Evolutionary conservation across 257 asterid species (phyloP).

Genomic region (Voacanga thouarsii): DNA sequence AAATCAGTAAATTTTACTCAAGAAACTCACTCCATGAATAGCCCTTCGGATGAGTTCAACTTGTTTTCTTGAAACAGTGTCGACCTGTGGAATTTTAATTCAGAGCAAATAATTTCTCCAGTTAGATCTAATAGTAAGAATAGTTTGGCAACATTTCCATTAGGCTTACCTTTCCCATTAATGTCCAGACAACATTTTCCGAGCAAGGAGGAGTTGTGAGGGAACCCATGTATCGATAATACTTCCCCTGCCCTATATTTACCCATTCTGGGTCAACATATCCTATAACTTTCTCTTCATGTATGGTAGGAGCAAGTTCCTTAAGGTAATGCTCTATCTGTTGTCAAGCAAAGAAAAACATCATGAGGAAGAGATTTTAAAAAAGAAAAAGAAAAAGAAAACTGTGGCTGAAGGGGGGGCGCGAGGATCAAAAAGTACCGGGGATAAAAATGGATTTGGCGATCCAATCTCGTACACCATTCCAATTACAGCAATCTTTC

Average conservation of each 20-base stretch:
- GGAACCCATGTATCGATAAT: slow-evolving; percentile 59
- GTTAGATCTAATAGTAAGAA: too few relatives aligned
- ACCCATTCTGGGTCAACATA: slow-evolving; percentile 34
- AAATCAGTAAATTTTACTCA: too few relatives aligned
- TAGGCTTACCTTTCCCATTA: slow-evolving; percentile 34
- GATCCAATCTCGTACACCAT: slow-evolving; percentile 56
- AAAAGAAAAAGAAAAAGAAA: not conserved
- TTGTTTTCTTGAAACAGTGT: not conserved
- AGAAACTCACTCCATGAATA: not conserved
- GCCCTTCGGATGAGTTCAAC: not conserved
- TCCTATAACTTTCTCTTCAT: slow-evolving; percentile 30
- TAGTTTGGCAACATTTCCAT: too few relatives aligned
- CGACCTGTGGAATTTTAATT: not conserved
- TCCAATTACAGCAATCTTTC: slow-evolving; percentile 56
- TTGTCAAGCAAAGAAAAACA: not conserved
- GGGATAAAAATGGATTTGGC: slow-evolving; percentile 51
- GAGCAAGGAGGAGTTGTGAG: slow-evolving; percentile 68
- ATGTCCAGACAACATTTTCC: slow-evolving; percentile 44
- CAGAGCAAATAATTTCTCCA: too few relatives aligned
- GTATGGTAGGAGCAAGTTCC: slow-evolving; percentile 12
- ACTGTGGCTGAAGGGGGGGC: too few relatives aligned
- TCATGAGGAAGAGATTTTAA: not conserved
- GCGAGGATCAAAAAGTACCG: slow-evolving; percentile 25
- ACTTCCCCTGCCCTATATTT: slow-evolving; percentile 39
- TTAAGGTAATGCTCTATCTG: slow-evolving; percentile 34